Evolutionary conservation across 2,329 filamentous ascomycete genomes (phyloP).

Genomic region (Macrophomina pseudophaseolina): DNA sequence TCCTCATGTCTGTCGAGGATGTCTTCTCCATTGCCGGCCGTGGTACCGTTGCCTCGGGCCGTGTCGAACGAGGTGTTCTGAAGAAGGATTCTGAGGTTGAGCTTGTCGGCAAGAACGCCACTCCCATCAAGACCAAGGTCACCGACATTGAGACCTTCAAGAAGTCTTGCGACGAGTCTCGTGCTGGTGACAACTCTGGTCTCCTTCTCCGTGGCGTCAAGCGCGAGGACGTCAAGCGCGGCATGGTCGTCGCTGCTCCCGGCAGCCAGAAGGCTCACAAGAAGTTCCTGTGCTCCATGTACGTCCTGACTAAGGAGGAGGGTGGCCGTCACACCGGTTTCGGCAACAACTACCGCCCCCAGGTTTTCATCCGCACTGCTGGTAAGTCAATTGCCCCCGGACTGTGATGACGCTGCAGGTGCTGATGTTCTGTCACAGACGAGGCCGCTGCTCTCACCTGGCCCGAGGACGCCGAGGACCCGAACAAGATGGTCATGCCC

Average conservation of each 20-base stretch:
- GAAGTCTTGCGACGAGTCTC: constrained; percentile 97
- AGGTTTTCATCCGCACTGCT: constrained; percentile 94
- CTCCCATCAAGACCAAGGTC: constrained; percentile 96
- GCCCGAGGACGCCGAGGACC: constrained; percentile 80
- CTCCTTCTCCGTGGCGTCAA: constrained; percentile 94
- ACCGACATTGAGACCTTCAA: constrained; percentile 99
- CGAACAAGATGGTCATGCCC: constrained; percentile 87
- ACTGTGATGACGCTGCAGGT: background rate
- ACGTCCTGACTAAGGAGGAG: constrained; percentile 97
- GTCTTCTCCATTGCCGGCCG: constrained; percentile 70
- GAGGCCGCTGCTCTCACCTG: constrained; percentile 78
- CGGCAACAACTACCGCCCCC: constrained; percentile 93
- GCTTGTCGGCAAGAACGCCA: constrained; percentile 82
- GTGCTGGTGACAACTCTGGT: constrained; percentile 97
- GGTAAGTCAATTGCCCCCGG: constrained; percentile 61
- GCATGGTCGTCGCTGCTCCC: constrained; percentile 90
- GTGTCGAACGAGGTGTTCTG: constrained; percentile 92
- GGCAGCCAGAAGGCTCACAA: constrained; percentile 83
- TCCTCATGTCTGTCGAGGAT: constrained; percentile 95
- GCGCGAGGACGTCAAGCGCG: constrained; percentile 91
- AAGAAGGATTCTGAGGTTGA: constrained; percentile 96
- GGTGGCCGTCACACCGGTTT: constrained; percentile 97
- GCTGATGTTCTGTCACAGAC: constrained; percentile 45
- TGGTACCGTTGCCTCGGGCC: constrained; percentile 94
- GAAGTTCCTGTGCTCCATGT: constrained; percentile 94